A percentile compares a stretch with the other conserved stretches of the same genome.
These are phyloP conservation scores for Thecaphora thlaspeos DNA, from an alignment of 1,284 basidiomycete genomes.

Conservation along the genomic window DNA sequence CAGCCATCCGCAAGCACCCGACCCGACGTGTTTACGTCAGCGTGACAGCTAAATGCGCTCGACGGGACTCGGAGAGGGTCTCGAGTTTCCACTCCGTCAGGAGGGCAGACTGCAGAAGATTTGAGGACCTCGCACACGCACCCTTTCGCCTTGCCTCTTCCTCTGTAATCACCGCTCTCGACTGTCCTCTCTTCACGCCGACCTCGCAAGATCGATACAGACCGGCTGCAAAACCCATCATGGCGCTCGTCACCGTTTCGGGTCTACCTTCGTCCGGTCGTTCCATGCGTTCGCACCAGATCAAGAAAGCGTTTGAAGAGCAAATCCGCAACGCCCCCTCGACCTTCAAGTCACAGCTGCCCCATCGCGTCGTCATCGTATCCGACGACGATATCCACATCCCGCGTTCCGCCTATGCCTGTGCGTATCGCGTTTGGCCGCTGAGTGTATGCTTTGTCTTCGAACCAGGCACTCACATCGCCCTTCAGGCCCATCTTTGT, in stretches of 20 bases:
- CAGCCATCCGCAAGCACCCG: too few relatives aligned
- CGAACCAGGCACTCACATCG: too few relatives aligned
- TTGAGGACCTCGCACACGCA: too few relatives aligned
- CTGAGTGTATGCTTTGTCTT: too few relatives aligned
- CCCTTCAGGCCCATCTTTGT: too few relatives aligned
- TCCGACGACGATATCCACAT: slow-evolving; percentile 76
- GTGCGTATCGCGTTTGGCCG: slow-evolving; percentile 1
- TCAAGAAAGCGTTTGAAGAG: slow-evolving; percentile 66
- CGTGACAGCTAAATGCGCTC: too few relatives aligned
- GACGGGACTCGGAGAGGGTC: too few relatives aligned
- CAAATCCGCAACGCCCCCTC: slow-evolving; percentile 65
- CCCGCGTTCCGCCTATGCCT: slow-evolving; percentile 66
- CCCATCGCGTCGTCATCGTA: slow-evolving; percentile 64
- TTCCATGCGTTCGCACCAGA: slow-evolving; percentile 69
- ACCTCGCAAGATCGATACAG: not conserved
- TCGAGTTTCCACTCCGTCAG: too few relatives aligned
- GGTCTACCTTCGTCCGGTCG: slow-evolving; percentile 89
- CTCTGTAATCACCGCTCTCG: not conserved
- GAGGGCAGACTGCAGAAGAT: too few relatives aligned
- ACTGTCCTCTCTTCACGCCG: not conserved
- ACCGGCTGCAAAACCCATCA: too few relatives aligned
- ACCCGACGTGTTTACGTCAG: too few relatives aligned
- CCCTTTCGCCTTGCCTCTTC: too few relatives aligned
- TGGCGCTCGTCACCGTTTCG: slow-evolving; percentile 92
- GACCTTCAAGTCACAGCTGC: slow-evolving; percentile 60